Percentiles rank a stretch among this genome's conserved stretches.
Evolutionary conservation across 2,329 filamentous ascomycete genomes (phyloP).

Genomic region (Calonectria pseudoreteaudii): DNA sequence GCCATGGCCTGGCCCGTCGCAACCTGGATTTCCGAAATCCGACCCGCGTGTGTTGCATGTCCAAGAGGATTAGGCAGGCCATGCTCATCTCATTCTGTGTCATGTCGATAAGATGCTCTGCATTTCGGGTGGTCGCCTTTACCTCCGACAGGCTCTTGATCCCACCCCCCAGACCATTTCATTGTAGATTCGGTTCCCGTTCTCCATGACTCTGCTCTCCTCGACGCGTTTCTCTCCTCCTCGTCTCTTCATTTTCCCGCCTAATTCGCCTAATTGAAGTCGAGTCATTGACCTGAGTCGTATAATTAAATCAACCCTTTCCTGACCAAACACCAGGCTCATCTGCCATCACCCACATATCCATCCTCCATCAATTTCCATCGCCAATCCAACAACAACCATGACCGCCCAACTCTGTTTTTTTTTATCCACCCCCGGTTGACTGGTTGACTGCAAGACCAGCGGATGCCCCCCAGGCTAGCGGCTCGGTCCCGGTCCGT

Average conservation of each 20-base stretch:
- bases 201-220: background rate
- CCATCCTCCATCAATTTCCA: constrained; percentile 3
- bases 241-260: background rate
- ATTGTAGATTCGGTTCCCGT: background rate
- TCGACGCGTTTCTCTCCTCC: background rate
- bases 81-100: constrained; percentile 5
- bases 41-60: constrained; percentile 5
- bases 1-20: background rate
- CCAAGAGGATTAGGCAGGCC: background rate
- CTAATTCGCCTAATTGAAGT: background rate
- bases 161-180: background rate
- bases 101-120: constrained; percentile 16
- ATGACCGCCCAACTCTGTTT: background rate
- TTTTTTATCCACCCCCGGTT: constrained; percentile 2
- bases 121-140: constrained; percentile 8
- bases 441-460: background rate
- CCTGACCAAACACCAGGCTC: background rate
- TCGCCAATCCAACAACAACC: background rate
- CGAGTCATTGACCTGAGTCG: background rate
- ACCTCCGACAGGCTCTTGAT: background rate
- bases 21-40: constrained; percentile 6
- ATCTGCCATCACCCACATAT: background rate
- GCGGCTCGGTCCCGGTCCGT: background rate
- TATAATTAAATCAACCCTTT: background rate
- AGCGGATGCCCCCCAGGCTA: background rate